A percentile compares a stretch with the other conserved stretches of the same genome.
Evolutionary conservation across 345 rosid species (phyloP).

Genomic region (Brassica cretica): DNA sequence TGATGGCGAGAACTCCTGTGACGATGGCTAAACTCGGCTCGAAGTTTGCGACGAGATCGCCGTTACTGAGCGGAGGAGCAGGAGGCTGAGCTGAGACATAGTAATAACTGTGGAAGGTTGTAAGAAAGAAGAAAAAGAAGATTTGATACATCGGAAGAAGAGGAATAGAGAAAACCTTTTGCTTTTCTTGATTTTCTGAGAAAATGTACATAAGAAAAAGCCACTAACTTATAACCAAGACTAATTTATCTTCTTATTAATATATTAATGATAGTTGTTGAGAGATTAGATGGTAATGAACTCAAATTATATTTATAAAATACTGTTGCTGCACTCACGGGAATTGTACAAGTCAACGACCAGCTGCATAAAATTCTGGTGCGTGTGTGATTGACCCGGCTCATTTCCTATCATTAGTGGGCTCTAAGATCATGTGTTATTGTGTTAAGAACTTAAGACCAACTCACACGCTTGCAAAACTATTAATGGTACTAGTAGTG

Average conservation of each 20-base stretch:
- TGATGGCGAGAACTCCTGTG: conserved; percentile 63
- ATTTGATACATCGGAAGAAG: conserved; percentile 29
- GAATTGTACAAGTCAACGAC: conserved; percentile 9
- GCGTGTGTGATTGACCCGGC: background rate
- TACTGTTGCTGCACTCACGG: background rate
- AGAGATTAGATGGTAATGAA: background rate
- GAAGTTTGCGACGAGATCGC: conserved; percentile 45
- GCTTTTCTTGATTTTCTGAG: background rate
- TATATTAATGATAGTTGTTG: background rate
- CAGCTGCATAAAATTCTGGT: conserved; percentile 10
- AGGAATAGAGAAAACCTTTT: background rate
- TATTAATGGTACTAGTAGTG: background rate
- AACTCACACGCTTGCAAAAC: background rate
- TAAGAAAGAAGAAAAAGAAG: conserved; percentile 23
- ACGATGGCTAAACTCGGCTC: conserved; percentile 58
- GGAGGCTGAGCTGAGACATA: conserved; percentile 41
- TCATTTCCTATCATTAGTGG: background rate
- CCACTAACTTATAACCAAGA: background rate
- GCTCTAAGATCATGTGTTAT: background rate
- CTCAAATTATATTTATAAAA: background rate
- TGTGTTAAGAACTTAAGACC: background rate
- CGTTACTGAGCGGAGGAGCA: conserved; percentile 36
- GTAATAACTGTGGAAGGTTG: conserved; percentile 6
- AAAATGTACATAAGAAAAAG: background rate
- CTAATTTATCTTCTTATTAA: background rate